Percentiles rank a stretch among this genome's conserved stretches.
Conservation (phyloP, 495 filamentous ascomycete genomes). For the Parathielavia appendiculata region DNA sequence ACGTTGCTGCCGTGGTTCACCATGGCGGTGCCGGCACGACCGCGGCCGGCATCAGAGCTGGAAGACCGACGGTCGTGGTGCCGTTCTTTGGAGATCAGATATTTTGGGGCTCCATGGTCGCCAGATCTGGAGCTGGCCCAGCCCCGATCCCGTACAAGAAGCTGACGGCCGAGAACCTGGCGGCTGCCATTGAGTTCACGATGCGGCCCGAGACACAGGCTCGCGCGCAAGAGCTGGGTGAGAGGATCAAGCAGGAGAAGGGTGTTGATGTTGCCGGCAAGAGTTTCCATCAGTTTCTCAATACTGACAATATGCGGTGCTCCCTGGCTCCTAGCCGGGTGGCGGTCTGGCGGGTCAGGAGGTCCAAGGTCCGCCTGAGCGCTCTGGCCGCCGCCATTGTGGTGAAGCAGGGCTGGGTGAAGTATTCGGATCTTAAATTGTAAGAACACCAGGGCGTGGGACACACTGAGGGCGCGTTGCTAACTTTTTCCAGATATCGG, state of each 20-base stretch:
- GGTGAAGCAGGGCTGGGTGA: constrained; percentile 55
- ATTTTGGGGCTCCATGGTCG: constrained; percentile 77
- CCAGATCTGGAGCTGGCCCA: constrained; percentile 66
- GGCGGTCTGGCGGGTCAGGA: constrained; percentile 66
- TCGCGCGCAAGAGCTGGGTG: constrained; percentile 55
- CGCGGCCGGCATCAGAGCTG: constrained; percentile 63
- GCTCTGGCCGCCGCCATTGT: constrained; percentile 63
- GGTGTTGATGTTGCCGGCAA: constrained; percentile 59
- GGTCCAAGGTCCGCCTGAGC: constrained; percentile 59
- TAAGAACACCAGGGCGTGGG: constrained; percentile 25
- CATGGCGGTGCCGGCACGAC: constrained; percentile 82
- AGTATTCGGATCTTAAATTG: constrained; percentile 64
- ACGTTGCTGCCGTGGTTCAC: constrained; percentile 71
- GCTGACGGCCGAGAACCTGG: constrained; percentile 58
- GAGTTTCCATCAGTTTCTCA: constrained; percentile 64
- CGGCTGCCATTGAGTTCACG: constrained; percentile 55
- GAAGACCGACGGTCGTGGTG: constrained; percentile 68
- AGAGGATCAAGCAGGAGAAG: constrained; percentile 58
- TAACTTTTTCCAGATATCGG: constrained; percentile 51
- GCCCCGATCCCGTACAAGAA: constrained; percentile 64
- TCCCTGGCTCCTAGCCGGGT: constrained; percentile 56
- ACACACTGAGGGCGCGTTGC: not conserved
- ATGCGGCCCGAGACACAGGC: constrained; percentile 51
- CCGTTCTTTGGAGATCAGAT: constrained; percentile 86
- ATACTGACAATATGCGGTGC: constrained; percentile 58